Evolutionary conservation across 495 filamentous ascomycete species (phyloP), one percentile per base, ranked within the genome.

Genomic region (Thermochaetoides thermophila): DNA sequence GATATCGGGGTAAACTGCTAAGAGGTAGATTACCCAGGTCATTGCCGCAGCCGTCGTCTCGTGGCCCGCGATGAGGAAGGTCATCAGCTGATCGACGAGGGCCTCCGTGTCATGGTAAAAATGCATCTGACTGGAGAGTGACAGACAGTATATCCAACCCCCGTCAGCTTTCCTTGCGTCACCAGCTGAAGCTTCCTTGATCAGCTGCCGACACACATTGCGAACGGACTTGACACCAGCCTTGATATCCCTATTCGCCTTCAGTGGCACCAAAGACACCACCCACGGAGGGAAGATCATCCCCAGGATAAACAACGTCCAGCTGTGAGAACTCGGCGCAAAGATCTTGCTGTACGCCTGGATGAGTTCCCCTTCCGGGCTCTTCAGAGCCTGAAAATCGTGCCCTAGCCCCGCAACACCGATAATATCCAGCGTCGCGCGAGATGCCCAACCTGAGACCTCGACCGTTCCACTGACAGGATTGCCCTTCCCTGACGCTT

Each of bases 81-180:
- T 95, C 84, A 94, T 92, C 50, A 89, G 69, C 49, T 95, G 86
- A 49, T 94, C 82, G 25, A 83, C 64, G 16, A 94, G 74, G 32
- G 81, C 76, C n/a, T n/a, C n/a, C 20, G 84, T 79, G 31, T 87
- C 81, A 17, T 62, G 67, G 51, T 91, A 92, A 16, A 68, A 71
- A 24, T 77, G 81, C 14, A 73, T 80, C 36, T 79, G 68, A 16
- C 93, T 53, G 14, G 86, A 84, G 0, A 89, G 76, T 5, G 79
- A 83, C 34, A 94, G 63, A n/a, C n/a, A n/a, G n/a, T n/a, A n/a
- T 37, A 95, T 92, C 45, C 94, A 86, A 12, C 74, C 47, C 17
- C 74, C 78, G 3, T 45, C 40, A 5, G 52, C 39, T 37, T 77
- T 63, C 8, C 49, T 53, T 22, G 66, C 63, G 17, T 80, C 51